Base-by-base conservation (phyloP, 1,284 basidiomycete species). In the Malassezia japonica region DNA sequence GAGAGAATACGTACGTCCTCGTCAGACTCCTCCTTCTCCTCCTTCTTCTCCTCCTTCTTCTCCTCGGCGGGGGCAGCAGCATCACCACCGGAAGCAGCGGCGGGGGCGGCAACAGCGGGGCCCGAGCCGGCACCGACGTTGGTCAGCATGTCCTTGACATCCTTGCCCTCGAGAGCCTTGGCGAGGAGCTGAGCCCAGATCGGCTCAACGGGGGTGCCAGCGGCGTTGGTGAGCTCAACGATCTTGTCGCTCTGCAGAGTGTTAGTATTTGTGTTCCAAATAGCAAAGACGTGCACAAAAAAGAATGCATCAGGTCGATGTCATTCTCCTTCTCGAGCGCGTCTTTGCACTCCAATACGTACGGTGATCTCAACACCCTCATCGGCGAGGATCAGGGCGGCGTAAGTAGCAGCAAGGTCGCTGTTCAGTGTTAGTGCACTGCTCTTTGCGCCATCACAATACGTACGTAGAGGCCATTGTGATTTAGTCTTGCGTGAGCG, bases 131-230 rank as follows among this genome's bases (percentile, higher is more conserved):
- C 78, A 67, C 87, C 86, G 61, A 92, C 84, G 78, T 88, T 91
- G 62, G 86, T 86, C 56, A 95, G 81, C 61, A 98, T 79, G 48
- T 92, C 89, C 78, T 90, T 95, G 73, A 96, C 81, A 77, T 96
- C 83, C 82, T 94, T 95, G 70, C 91, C 91, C 78, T 94, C 91
- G 48, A 98, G 83, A 32, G 92, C 91, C 78, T 96, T 98, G 65
- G 92, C 85, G 72, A 98, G 84, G 67, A 98, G 85, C 41, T 83
- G 78, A 57, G 91, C 90, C 92, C 92, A 98, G 80, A 98, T 98
- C 60, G 89, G 82, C 79, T 98, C 94, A 58, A 95, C 74, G 46
- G 95, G 89, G 57, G 87, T 80, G 59, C 78, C 78, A 53, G 92
- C 92, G 49, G 88, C 90, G 51, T 74, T 75, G 67, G 86, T 87